phyloP scores from a whole-genome alignment of 495 filamentous ascomycete genomes.

The Hyphodiscus hymeniophilus region DNA sequence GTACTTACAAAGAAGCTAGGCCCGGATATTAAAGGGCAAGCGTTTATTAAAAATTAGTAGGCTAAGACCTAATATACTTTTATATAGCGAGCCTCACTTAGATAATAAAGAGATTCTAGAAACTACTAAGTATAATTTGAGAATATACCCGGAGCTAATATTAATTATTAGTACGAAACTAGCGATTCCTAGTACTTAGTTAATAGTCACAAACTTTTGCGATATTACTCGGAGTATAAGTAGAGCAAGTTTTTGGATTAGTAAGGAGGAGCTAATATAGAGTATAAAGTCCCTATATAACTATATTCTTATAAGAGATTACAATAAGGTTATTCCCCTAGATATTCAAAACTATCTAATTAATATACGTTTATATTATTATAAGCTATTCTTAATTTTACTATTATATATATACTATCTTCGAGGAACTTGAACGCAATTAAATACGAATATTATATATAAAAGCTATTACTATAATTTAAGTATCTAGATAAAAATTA shows the following conservation, averaged over 20 bases:
- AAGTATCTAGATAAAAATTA: slow-evolving; percentile 11
- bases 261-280: slow-evolving; percentile 8
- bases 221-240: slow-evolving; percentile 4
- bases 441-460: neutral
- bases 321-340: slow-evolving; percentile 13
- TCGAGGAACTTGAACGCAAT: slow-evolving; percentile 10
- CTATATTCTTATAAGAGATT: slow-evolving; percentile 14
- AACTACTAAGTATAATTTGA: slow-evolving; percentile 10
- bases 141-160: slow-evolving; percentile 8
- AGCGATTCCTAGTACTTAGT: slow-evolving; percentile 7
- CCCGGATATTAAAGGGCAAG: slow-evolving; percentile 11
- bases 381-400: slow-evolving; percentile 14
- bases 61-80: slow-evolving; percentile 14
- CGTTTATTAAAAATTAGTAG: slow-evolving; percentile 8
- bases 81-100: slow-evolving; percentile 13
- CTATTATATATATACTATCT: slow-evolving; percentile 8
- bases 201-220: slow-evolving; percentile 9
- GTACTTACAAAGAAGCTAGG: slow-evolving; percentile 13
- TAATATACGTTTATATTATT: slow-evolving; percentile 14
- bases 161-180: slow-evolving; percentile 13
- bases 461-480: slow-evolving; percentile 12
- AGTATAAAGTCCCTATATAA: slow-evolving; percentile 11
- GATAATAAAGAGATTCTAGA: slow-evolving; percentile 15
- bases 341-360: slow-evolving; percentile 16
- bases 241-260: slow-evolving; percentile 14